Conservation (phyloP, 148 eudicot genomes). For the Fagopyrum tataricum region DNA sequence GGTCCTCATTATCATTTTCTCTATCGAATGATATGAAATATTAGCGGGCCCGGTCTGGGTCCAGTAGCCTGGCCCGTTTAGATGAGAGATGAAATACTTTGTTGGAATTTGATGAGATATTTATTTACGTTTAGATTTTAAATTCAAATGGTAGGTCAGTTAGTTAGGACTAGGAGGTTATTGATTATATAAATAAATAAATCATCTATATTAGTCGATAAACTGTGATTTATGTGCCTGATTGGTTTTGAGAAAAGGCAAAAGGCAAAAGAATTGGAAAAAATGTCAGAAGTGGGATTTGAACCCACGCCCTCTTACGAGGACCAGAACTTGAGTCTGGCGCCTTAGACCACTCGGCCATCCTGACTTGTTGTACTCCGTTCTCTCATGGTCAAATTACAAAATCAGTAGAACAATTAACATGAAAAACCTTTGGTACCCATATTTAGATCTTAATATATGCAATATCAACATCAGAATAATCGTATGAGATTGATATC, state of each 20-base stretch:
- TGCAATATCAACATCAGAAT: no score
- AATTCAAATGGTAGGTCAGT: neutral
- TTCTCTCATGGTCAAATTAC: no score
- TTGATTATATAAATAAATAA: no score
- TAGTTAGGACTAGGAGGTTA: neutral
- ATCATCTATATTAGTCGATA: no score
- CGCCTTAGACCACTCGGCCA: constrained; percentile 19
- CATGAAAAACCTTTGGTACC: no score
- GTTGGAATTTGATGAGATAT: neutral
- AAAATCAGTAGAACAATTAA: no score
- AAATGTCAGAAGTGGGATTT: constrained; percentile 16
- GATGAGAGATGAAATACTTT: neutral
- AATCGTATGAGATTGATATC: no score
- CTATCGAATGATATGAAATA: neutral
- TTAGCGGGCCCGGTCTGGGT: neutral
- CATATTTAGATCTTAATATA: no score
- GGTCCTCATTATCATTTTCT: neutral
- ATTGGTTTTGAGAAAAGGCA: no score
- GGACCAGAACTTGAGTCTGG: constrained; percentile 18
- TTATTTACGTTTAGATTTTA: neutral
- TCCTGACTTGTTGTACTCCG: neutral
- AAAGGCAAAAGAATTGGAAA: neutral
- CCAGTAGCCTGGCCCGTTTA: neutral
- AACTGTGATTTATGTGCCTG: no score
- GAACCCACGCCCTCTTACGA: constrained; percentile 18